Evolutionary conservation across 1,284 basidiomycete genomes (phyloP).

Genomic region (Apiotrichum mycotoxinovorans): DNA sequence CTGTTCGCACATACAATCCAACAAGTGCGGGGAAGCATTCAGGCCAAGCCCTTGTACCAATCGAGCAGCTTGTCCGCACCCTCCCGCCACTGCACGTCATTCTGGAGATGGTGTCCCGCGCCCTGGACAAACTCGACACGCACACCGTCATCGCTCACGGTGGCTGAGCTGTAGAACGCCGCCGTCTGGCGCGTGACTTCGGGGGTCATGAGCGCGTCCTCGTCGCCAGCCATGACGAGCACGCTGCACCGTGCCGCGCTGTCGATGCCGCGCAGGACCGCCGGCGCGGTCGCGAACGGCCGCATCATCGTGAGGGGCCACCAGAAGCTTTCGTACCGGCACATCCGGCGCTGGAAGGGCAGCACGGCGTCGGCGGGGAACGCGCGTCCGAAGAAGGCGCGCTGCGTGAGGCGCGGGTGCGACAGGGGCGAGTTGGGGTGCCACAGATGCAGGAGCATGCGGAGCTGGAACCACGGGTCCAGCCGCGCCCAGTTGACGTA

Average conservation of each 20-base stretch:
- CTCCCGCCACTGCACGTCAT: constrained; percentile 14
- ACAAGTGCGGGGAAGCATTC: too few species aligned
- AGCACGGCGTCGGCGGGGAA: constrained; percentile 2
- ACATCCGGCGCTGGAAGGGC: constrained; percentile 5
- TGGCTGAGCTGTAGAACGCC: constrained; percentile 6
- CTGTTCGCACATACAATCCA: too few species aligned
- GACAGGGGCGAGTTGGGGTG: constrained; percentile 14
- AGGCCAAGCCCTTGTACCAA: not conserved
- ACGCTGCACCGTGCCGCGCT: not conserved
- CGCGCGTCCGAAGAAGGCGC: constrained; percentile 9
- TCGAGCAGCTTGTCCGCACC: constrained; percentile 6
- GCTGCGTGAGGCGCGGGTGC: constrained; percentile 7
- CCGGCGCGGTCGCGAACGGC: constrained; percentile 4
- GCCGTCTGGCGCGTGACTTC: constrained; percentile 7
- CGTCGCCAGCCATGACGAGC: constrained; percentile 9
- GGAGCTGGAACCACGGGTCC: constrained; percentile 13
- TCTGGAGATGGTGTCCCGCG: constrained; percentile 15
- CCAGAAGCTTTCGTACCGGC: constrained; percentile 12
- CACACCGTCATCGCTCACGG: not conserved
- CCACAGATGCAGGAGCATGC: constrained; percentile 5
- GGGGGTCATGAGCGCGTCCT: constrained; percentile 16
- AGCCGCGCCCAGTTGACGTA: constrained; percentile 11
- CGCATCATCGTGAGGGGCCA: constrained; percentile 12
- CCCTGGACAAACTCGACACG: constrained; percentile 10
- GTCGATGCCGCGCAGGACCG: not conserved